Conservation (phyloP, 306 rosid species). For the Oemleria cerasiformis region DNA sequence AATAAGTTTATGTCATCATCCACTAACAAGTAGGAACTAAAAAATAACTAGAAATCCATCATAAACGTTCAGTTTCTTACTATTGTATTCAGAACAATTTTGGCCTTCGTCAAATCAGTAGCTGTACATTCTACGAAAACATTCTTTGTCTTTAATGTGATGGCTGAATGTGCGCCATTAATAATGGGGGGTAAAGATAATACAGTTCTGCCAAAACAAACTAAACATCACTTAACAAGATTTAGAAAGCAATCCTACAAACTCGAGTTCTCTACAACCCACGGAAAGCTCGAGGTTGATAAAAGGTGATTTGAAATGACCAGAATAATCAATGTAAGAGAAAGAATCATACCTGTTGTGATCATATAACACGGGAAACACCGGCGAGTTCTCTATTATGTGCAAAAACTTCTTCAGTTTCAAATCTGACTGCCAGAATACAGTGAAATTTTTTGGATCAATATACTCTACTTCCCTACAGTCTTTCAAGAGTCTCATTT, state of each 20-base stretch:
- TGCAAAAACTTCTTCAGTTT: slow-evolving; percentile 94
- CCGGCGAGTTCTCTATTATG: slow-evolving; percentile 77
- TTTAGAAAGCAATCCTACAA: not conserved
- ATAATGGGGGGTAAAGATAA: slow-evolving; percentile 92
- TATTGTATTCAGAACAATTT: slow-evolving; percentile 86
- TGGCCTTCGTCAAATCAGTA: slow-evolving; percentile 93
- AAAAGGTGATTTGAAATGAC: slow-evolving; percentile 10
- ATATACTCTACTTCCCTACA: slow-evolving; percentile 11
- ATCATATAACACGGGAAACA: slow-evolving; percentile 82
- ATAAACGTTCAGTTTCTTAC: slow-evolving; percentile 36
- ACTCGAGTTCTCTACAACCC: slow-evolving; percentile 6
- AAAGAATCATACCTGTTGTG: slow-evolving; percentile 49
- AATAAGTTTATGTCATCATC: slow-evolving; percentile 18
- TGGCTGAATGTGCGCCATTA: slow-evolving; percentile 92
- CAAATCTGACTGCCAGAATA: slow-evolving; percentile 73
- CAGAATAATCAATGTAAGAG: not conserved
- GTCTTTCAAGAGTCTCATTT: slow-evolving; percentile 10
- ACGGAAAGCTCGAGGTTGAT: not conserved
- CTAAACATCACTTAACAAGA: not conserved
- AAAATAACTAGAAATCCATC: slow-evolving; percentile 16
- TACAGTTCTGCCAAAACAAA: slow-evolving; percentile 57
- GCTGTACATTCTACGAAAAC: slow-evolving; percentile 95
- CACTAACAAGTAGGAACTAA: slow-evolving; percentile 17
- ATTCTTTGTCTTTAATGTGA: slow-evolving; percentile 77
- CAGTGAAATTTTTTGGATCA: slow-evolving; percentile 23